Percentiles rank a stretch among this genome's conserved stretches.
Conservation (phyloP, 139 green algal species). For the Chlamydomonas asymmetrica region DNA sequence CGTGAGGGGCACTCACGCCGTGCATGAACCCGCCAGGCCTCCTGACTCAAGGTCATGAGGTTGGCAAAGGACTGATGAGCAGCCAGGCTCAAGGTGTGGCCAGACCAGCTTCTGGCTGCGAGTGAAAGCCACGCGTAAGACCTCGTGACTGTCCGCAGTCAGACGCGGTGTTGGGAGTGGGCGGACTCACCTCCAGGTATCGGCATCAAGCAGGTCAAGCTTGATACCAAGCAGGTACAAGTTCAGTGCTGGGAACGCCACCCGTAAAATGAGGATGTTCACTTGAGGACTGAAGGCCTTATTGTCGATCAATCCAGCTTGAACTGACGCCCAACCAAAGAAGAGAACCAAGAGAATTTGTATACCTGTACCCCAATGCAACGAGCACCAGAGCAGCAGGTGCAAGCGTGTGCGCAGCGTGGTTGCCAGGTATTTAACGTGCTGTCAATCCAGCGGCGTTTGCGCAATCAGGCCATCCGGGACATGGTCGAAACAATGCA, state of each 20-base stretch:
- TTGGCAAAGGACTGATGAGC: no score
- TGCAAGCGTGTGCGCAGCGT: no score
- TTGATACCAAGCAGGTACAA: slow-evolving; percentile 30
- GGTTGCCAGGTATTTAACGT: no score
- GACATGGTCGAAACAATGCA: no score
- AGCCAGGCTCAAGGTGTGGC: background rate
- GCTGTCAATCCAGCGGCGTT: no score
- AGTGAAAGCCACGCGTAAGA: background rate
- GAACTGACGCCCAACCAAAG: slow-evolving; percentile 9
- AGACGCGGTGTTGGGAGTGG: background rate
- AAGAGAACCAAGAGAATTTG: slow-evolving; percentile 20
- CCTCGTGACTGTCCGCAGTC: background rate
- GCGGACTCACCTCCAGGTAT: slow-evolving; percentile 11
- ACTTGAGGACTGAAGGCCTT: slow-evolving; percentile 20
- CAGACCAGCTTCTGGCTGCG: background rate
- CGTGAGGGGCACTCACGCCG: no score
- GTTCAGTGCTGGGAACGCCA: slow-evolving; percentile 10
- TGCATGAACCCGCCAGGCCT: no score
- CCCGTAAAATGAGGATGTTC: slow-evolving; percentile 23
- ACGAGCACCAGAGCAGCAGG: no score
- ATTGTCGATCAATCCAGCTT: background rate
- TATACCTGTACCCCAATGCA: background rate
- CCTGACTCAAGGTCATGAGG: no score
- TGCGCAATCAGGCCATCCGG: no score
- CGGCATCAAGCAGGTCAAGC: slow-evolving; percentile 10